Evolutionary conservation across 129 eudicot genomes (phyloP).

Genomic region (Mikania micrantha): DNA sequence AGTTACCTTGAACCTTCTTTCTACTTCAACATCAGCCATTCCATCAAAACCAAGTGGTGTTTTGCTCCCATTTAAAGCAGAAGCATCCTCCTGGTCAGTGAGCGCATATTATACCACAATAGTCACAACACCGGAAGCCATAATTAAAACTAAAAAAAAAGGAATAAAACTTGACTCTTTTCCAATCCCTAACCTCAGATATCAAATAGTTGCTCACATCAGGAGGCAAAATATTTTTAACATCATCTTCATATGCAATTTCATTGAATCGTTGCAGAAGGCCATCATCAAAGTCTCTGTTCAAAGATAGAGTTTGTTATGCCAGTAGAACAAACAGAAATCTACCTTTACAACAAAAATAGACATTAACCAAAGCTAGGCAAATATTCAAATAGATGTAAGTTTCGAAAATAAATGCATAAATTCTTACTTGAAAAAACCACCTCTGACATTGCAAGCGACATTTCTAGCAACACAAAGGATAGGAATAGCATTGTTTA

Average conservation of each 20-base stretch:
- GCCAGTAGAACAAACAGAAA: constrained; percentile 9
- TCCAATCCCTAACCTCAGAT: constrained; percentile 60
- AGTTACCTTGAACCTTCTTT: constrained; percentile 78
- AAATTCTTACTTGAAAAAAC: constrained; percentile 89
- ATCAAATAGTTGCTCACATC: constrained; percentile 94
- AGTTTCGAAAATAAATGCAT: neutral
- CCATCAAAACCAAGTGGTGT: constrained; percentile 78
- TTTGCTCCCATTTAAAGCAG: constrained; percentile 48
- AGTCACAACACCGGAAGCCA: neutral
- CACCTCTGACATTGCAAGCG: constrained; percentile 98
- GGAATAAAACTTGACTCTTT: neutral
- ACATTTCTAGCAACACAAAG: constrained; percentile 97
- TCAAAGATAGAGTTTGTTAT: constrained; percentile 16
- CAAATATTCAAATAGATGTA: neutral
- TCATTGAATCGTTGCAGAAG: constrained; percentile 57
- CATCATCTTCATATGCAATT: constrained; percentile 74
- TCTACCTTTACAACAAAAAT: constrained; percentile 11
- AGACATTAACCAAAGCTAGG: neutral
- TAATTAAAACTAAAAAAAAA: neutral
- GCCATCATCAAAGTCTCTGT: constrained; percentile 89
- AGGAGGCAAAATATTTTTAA: constrained; percentile 61
- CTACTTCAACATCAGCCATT: constrained; percentile 89
- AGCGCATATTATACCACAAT: neutral
- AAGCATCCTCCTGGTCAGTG: neutral
- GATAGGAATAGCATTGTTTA: constrained; percentile 68